These are phyloP conservation scores for Apostasia shenzhenica DNA, from an alignment of 106 monocot species.

Conservation along the genomic window DNA sequence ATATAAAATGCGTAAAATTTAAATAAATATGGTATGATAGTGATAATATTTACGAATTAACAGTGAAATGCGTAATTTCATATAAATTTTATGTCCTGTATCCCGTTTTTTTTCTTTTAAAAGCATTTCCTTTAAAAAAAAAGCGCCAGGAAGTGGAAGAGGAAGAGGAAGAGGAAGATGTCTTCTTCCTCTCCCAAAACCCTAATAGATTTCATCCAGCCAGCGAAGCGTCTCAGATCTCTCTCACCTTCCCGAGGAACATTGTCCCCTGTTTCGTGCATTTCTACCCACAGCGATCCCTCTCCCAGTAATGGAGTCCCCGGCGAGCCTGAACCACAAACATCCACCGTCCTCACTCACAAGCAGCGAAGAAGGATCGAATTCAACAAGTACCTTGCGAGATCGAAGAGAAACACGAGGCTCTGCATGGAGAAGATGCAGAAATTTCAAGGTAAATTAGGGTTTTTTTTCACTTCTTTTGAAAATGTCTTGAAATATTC, in stretches of 20 bases:
- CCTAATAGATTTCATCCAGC: conserved; percentile 42
- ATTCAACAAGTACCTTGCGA: conserved; percentile 58
- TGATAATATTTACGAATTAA: no score
- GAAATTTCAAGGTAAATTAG: conserved; percentile 41
- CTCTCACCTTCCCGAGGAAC: conserved; percentile 15
- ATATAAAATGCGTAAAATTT: no score
- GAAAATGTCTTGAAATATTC: not conserved
- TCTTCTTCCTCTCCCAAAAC: conserved; percentile 40
- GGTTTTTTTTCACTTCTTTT: not conserved
- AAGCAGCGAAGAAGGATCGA: conserved; percentile 54
- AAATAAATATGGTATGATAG: no score
- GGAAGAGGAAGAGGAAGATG: conserved; percentile 11
- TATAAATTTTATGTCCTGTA: no score
- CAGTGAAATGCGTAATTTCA: no score
- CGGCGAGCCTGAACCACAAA: not conserved
- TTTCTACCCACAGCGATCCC: conserved; percentile 12
- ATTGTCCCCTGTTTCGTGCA: conserved; percentile 30
- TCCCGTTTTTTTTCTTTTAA: no score
- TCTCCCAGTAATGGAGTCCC: not conserved
- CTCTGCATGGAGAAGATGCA: conserved; percentile 54
- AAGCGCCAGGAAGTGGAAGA: not conserved
- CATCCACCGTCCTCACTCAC: conserved; percentile 19
- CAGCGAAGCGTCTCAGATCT: conserved; percentile 66
- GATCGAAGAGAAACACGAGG: conserved; percentile 45
- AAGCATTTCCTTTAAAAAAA: no score